These are phyloP conservation scores for Lithocarpus polystachyus DNA, from an alignment of 306 rosid genomes.

Conservation along the genomic window DNA sequence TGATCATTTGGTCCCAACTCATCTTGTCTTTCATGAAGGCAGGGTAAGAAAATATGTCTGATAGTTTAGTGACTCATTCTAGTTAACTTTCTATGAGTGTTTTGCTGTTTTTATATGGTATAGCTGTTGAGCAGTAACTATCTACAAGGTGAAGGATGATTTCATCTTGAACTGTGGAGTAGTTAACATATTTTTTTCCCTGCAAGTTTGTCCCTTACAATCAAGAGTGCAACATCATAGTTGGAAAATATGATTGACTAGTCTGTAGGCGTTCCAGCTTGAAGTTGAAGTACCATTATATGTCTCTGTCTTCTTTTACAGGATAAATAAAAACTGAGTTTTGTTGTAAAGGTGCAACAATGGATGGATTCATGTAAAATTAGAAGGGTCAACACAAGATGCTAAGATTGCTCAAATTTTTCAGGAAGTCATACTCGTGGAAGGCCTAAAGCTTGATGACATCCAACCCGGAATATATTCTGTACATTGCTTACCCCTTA, in stretches of 20 bases:
- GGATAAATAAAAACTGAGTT: background rate
- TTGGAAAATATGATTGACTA: background rate
- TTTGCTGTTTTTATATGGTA: background rate
- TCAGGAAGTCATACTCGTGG: slow-evolving; percentile 87
- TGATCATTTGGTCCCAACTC: slow-evolving; percentile 40
- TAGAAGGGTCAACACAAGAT: slow-evolving; percentile 6
- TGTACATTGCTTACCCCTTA: slow-evolving; percentile 81
- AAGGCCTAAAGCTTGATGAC: slow-evolving; percentile 77
- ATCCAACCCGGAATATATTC: slow-evolving; percentile 64
- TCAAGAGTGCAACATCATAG: background rate
- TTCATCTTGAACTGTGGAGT: no score
- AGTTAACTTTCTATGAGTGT: background rate
- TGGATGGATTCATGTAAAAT: slow-evolving; percentile 12
- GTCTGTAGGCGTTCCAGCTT: background rate
- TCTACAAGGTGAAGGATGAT: background rate
- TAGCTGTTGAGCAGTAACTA: background rate
- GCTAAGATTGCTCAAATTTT: slow-evolving; percentile 23
- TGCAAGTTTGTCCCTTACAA: background rate
- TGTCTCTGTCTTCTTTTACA: background rate
- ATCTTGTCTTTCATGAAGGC: slow-evolving; percentile 39
- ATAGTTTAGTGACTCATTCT: background rate
- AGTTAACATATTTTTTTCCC: background rate
- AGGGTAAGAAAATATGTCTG: slow-evolving; percentile 36
- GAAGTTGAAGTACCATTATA: background rate
- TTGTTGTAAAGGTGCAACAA: background rate